Evolutionary conservation across 2,329 filamentous ascomycete species (phyloP), one percentile per base, ranked within the genome.

Genomic region (Dactylonectria estremocensis): DNA sequence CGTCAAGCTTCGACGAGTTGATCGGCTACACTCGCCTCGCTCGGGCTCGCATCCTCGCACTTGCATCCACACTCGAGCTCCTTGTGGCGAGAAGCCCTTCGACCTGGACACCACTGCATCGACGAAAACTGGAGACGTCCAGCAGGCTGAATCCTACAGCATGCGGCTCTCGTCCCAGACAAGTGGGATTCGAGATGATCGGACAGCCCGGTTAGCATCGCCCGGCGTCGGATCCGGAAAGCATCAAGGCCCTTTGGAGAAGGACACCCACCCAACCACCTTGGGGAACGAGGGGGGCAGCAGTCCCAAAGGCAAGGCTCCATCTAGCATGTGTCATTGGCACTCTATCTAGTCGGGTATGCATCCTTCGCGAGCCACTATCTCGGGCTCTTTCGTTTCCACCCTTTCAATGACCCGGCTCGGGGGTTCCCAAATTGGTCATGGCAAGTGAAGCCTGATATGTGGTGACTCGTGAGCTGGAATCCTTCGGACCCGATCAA

Each of bases 221-320:
- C 57, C 57, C 57, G 52, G 35, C 9, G 10, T 61, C 57, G 57
- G 63, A 40, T 52, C 35, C 57, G 63, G 63, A 45, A 40, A 45
- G 33, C 22, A 48, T 28, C 24, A 31, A 45, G 37, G 50, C 24
- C 37, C 24, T 46, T 18, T 48, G 24, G 46, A 37, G 50, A 16
- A 28, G 24, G 24, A 4, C 24, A 28, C 24, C 24, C 2, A 28
- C 24, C 24, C 24, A 28, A 28, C 24, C 56, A 66, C 24, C 63
- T 56, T 22, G 28, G 58, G 16, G 20, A n/a, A 0, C 45, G 52
- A 35, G 57, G 46, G 24, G 43, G 35, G 56, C 24, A 28, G 14
- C 14, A 16, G 8, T 18, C 40, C 40, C 14, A 18, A 20, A 20
- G 18, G 45, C 31, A 11, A 31, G n/a, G 14, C 40, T 43, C 40